Evolutionary conservation across 2,329 filamentous ascomycete species (phyloP).

Genomic region (Colletotrichum orchidophilum): DNA sequence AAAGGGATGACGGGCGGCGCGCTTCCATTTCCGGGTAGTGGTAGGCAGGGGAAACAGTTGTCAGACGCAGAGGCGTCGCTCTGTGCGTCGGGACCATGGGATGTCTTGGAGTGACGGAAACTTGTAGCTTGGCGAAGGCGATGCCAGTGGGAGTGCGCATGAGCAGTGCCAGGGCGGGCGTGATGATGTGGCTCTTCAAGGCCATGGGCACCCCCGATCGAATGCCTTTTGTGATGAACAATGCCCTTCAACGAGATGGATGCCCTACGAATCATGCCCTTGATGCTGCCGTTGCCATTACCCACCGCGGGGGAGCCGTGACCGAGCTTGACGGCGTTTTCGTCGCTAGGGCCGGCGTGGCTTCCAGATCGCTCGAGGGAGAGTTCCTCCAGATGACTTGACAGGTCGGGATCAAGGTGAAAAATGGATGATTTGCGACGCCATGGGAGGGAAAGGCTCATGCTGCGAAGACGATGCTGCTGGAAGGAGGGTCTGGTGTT

Average conservation of each 20-base stretch:
- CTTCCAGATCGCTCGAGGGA: conserved; percentile 40
- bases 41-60: conserved; percentile 38
- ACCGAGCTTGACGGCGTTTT: conserved; percentile 44
- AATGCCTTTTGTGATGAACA: conserved; percentile 55
- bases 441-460: conserved; percentile 61
- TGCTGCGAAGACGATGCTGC: conserved; percentile 55
- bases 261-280: conserved; percentile 63
- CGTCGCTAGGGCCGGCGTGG: conserved; percentile 38
- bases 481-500: conserved; percentile 38
- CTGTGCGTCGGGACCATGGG: conserved; percentile 52
- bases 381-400: conserved; percentile 44
- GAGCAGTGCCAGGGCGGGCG: conserved; percentile 50
- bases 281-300: conserved; percentile 49
- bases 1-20: conserved; percentile 69
- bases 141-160: conserved; percentile 61
- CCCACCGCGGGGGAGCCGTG: conserved; percentile 37
- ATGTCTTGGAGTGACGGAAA: conserved; percentile 58
- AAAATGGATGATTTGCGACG: conserved; percentile 54
- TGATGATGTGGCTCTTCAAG: conserved; percentile 38
- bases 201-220: conserved; percentile 46
- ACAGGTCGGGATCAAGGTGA: conserved; percentile 46
- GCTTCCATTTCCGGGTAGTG: conserved; percentile 58
- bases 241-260: conserved; percentile 65
- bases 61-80: conserved; percentile 42
- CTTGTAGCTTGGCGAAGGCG: conserved; percentile 61